Percentiles rank a stretch among this genome's conserved stretches.
Evolutionary conservation across 2,329 filamentous ascomycete species (phyloP).

Genomic region (Apiospora arundinis): DNA sequence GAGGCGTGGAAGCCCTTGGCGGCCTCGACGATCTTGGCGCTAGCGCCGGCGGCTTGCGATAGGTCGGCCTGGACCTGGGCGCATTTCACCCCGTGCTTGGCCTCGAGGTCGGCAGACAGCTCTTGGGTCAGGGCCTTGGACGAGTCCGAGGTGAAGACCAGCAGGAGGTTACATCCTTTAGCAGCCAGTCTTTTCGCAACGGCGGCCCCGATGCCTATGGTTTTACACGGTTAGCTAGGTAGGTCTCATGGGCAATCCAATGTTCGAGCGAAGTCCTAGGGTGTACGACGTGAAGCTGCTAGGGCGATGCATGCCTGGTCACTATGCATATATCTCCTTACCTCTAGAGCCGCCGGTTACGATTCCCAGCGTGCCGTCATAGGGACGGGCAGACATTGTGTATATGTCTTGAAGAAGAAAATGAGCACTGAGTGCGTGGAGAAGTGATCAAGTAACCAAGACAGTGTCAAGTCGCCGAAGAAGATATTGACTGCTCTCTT

Average conservation of each 20-base stretch:
- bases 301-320: background rate
- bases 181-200: slow-evolving; percentile 24
- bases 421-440: background rate
- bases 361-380: slow-evolving; percentile 53
- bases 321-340: background rate
- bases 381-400: slow-evolving; percentile 21
- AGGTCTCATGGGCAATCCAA: too few species aligned
- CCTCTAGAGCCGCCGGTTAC: slow-evolving; percentile 56
- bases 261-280: too few species aligned
- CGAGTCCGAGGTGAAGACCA: slow-evolving; percentile 28
- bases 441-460: background rate
- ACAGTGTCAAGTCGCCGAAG: background rate
- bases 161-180: slow-evolving; percentile 26
- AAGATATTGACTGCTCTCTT: background rate
- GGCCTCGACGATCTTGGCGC: slow-evolving; percentile 25
- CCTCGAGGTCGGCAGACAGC: slow-evolving; percentile 25
- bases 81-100: slow-evolving; percentile 23
- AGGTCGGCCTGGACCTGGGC: slow-evolving; percentile 27
- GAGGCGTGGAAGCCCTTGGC: slow-evolving; percentile 26
- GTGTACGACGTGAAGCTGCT: background rate
- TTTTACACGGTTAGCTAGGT: background rate
- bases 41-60: slow-evolving; percentile 17
- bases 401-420: background rate
- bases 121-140: slow-evolving; percentile 22
- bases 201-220: slow-evolving; percentile 33